phyloP scores from a whole-genome alignment of 805 yeast genomes.

The Kuraishia capsulata region DNA sequence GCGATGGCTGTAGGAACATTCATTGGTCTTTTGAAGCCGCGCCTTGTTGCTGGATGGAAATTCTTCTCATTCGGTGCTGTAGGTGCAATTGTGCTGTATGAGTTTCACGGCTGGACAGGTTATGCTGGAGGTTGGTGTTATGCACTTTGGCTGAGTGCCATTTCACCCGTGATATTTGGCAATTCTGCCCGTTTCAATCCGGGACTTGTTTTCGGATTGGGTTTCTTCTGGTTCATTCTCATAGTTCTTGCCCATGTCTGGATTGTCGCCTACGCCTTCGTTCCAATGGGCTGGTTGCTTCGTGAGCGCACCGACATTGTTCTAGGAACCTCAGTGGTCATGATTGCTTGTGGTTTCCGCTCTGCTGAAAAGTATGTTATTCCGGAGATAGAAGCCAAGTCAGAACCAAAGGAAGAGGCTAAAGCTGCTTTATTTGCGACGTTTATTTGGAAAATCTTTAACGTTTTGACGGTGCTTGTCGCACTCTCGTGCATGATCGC shows the following conservation, averaged over 20 bases:
- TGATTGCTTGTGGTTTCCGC: slow-evolving; percentile 45
- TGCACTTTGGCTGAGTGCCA: slow-evolving; percentile 50
- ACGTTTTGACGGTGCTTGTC: slow-evolving; percentile 3
- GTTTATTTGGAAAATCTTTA: slow-evolving; percentile 3
- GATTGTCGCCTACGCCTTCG: slow-evolving; percentile 98
- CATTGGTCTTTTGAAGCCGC: slow-evolving; percentile 21
- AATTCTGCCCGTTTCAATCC: slow-evolving; percentile 47
- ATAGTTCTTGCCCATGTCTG: slow-evolving; percentile 80
- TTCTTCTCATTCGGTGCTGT: slow-evolving; percentile 27
- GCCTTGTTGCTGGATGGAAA: background rate
- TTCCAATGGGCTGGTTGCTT: slow-evolving; percentile 83
- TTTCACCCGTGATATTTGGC: slow-evolving; percentile 53
- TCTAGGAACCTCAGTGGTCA: slow-evolving; percentile 42
- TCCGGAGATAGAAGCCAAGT: background rate
- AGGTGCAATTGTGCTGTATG: slow-evolving; percentile 43
- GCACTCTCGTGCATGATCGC: slow-evolving; percentile 41
- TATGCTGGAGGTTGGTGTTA: slow-evolving; percentile 63
- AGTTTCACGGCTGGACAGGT: slow-evolving; percentile 59
- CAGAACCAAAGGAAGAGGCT: background rate
- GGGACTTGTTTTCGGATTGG: slow-evolving; percentile 40
- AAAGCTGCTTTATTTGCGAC: background rate
- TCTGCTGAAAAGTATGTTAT: slow-evolving; percentile 21
- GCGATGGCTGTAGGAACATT: slow-evolving; percentile 51
- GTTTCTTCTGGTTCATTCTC: slow-evolving; percentile 40
- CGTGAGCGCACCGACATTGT: slow-evolving; percentile 85